Conservation (phyloP, 345 rosid genomes). For the Bruguiera gymnorhiza region DNA sequence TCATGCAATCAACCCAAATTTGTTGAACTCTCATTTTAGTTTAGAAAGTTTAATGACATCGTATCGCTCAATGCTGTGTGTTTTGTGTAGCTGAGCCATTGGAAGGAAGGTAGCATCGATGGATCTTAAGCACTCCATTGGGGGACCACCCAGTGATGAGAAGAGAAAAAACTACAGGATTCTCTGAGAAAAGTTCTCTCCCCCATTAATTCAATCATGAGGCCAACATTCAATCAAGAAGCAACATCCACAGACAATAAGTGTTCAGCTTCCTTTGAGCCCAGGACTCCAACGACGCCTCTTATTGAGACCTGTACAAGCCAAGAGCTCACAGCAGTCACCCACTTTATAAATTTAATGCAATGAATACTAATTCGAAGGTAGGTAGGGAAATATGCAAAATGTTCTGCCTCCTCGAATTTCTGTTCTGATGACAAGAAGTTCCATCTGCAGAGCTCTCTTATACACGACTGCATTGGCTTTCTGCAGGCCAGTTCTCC, state of each 20-base stretch:
- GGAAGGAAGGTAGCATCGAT: slow-evolving; percentile 12
- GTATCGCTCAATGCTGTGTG: not conserved
- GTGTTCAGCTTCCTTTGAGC: slow-evolving; percentile 24
- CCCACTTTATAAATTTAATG: slow-evolving; percentile 50
- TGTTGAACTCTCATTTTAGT: not conserved
- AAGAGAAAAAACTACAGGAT: slow-evolving; percentile 26
- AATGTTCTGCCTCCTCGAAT: not conserved
- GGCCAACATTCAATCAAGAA: slow-evolving; percentile 23
- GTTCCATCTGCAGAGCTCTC: slow-evolving; percentile 46
- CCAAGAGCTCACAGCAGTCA: slow-evolving; percentile 25
- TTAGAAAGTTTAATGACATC: not conserved
- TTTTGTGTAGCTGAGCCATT: slow-evolving; percentile 22
- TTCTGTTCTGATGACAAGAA: not conserved
- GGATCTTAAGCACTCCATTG: slow-evolving; percentile 3
- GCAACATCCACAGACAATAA: slow-evolving; percentile 8
- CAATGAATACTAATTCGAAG: slow-evolving; percentile 56
- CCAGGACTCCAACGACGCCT: slow-evolving; percentile 52
- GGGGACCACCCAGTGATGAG: slow-evolving; percentile 25
- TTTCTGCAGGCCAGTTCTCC: slow-evolving; percentile 50
- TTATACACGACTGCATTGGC: slow-evolving; percentile 55
- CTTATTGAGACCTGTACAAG: slow-evolving; percentile 13
- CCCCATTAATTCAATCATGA: slow-evolving; percentile 43
- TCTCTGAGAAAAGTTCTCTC: slow-evolving; percentile 61
- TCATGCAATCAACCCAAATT: not conserved
- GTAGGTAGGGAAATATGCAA: slow-evolving; percentile 21